Base-by-base conservation (phyloP, 148 eudicot genomes). In the Cornus florida region DNA sequence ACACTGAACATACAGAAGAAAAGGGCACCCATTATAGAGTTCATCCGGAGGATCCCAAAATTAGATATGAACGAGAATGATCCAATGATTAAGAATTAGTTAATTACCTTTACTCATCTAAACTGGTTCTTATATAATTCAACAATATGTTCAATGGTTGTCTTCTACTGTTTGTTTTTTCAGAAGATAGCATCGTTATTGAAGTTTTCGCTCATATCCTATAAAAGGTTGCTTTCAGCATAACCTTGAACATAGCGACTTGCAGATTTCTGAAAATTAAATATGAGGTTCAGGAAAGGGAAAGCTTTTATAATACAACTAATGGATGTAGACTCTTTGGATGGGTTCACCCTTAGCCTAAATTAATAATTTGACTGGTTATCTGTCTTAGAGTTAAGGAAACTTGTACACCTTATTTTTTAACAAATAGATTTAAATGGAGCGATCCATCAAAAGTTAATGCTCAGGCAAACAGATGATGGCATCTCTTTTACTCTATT, bases 301-400 rank as follows among this genome's bases (percentile, higher is more conserved):
- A 5, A 69, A 33, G 46, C 17, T 33, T 69, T 69, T 38, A 60
- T 38, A 60, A 60, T 60, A 2, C 16, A 10, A 20, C 13, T 35
- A 8, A 16, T 69, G 39, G 50, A 70, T 70, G 22, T 70, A 39
- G 72, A 70, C 72, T 70, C 23, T 62, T 38, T 14, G 50, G 72
- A 70, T 70, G 50, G 50, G 11, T 70, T 19, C 72, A 70, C 50
- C 35, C 50, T 12, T 16, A 62, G 4, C 23, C 20, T 62, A 6
- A 62, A n/a, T n/a, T n/a, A n/a, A 62, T 62, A 19, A 13, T 62
- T 62, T 6, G 24, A 17, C 66, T 13, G 66, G 0, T 62, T 1
- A 17, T 62, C 23, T 62, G 66, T 6, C 59, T 53, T 53, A 8
- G 12, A 3, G 59, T 11, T 53, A 53, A 16, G 19, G 59, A 53